phyloP scores from a whole-genome alignment of 1,139 yeast species.

The Lodderomyces orthopsilosis region DNA sequence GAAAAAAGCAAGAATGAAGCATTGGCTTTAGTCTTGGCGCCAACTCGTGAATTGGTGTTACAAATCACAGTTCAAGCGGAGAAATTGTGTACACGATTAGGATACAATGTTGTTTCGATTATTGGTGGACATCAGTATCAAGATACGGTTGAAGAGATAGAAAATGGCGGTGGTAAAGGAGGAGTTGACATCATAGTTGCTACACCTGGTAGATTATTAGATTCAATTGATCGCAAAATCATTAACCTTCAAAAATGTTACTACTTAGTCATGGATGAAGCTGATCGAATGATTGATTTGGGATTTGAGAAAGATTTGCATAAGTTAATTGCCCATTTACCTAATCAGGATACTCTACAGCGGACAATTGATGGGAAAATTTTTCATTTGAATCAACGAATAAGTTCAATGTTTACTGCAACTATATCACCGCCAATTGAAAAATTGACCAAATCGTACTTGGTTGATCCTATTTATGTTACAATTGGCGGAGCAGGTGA shows the following conservation, averaged over 20 bases:
- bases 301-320: constrained; percentile 85
- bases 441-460: constrained; percentile 58
- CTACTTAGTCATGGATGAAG: constrained; percentile 83
- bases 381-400: constrained; percentile 28
- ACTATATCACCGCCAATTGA: constrained; percentile 81
- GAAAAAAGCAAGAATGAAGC: constrained; percentile 35
- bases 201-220: constrained; percentile 89
- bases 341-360: constrained; percentile 22
- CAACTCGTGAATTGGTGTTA: constrained; percentile 90
- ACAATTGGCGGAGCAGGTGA: constrained; percentile 60
- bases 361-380: constrained; percentile 23
- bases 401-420: constrained; percentile 89
- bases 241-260: constrained; percentile 60
- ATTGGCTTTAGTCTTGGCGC: constrained; percentile 73
- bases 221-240: constrained; percentile 67
- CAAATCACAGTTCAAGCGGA: constrained; percentile 72
- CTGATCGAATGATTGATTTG: constrained; percentile 92
- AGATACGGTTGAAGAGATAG: constrained; percentile 50
- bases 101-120: constrained; percentile 58
- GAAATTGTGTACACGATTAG: constrained; percentile 43
- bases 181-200: constrained; percentile 88
- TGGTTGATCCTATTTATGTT: constrained; percentile 60
- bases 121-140: constrained; percentile 91
- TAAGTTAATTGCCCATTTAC: constrained; percentile 52
- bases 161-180: constrained; percentile 11